Base-by-base conservation (phyloP, 306 rosid genomes). In the Citrullus colocynthis region DNA sequence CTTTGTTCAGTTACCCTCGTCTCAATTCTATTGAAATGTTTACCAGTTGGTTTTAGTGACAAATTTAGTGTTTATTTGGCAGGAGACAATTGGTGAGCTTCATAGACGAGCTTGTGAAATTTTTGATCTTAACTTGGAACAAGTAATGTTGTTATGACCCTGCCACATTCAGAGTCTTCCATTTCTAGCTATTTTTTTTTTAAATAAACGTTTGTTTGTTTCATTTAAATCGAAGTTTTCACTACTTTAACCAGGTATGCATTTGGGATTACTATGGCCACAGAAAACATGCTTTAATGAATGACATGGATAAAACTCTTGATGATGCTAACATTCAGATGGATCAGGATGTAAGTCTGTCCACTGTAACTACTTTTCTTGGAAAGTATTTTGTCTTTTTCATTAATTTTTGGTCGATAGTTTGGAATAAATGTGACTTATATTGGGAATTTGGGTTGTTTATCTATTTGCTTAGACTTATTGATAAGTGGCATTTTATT, bases 301-400 rank as follows among this genome's bases (percentile, higher is more conserved):
- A 84, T 80, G 97, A 95, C 89, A 87, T 92, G 95, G 96, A 92
- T 81, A 90, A 89, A 87, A 91, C 98, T 51, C 97, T 95, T 51
- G 97, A 95, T 85, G 98, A 95, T 86, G 98, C 91, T 78, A 95
- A 95, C 81, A 83, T 95, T 79, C 98, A 95, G 85, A 95, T 92
- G 98, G 98, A 95, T 84, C 98, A 95, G 82, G 96, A 95, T 88
- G 98, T 95, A 77, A 51, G 98, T 84, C 62, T 66, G 62, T 41
- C 41, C 76, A 24, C 34, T 73, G n/a, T 71, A 36, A 73, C 24
- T 39, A 28, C 21, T 48, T 49, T 20, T 45, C 21, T 39, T 21
- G 51, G 63, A 16, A 54, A 17, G 37, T 7, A 74, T 6, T 10
- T n/a, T 52, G 15, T 49, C 28, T 51, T 55, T 39, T n/a, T n/a